These are phyloP conservation scores for Serendipita indica DNA, from an alignment of 768 basidiomycete genomes.

Conservation along the genomic window DNA sequence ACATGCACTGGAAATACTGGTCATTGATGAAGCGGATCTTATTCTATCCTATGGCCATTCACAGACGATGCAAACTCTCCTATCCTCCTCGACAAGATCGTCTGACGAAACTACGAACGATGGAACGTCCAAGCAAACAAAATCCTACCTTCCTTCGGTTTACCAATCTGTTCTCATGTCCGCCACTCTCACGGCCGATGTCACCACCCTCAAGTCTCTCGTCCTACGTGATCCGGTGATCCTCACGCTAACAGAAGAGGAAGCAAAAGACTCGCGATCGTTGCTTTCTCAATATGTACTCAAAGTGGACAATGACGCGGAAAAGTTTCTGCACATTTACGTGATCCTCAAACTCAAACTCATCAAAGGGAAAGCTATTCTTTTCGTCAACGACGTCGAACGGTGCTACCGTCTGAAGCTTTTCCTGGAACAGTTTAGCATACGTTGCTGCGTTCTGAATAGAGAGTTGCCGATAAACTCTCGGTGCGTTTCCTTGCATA, in stretches of 20 bases:
- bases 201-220: constrained; percentile 79
- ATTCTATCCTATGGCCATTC: constrained; percentile 95
- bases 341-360: constrained; percentile 94
- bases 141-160: constrained; percentile 50
- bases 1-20: constrained; percentile 59
- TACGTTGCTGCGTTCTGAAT: constrained; percentile 91
- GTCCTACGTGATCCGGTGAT: constrained; percentile 76
- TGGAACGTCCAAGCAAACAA: background rate
- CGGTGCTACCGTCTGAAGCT: constrained; percentile 89
- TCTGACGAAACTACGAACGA: background rate
- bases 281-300: constrained; percentile 72
- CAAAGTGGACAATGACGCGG: constrained; percentile 71
- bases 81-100: constrained; percentile 15
- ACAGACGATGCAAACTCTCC: constrained; percentile 65
- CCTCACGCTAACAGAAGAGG: constrained; percentile 73
- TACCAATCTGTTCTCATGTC: constrained; percentile 93
- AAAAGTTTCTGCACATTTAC: constrained; percentile 93
- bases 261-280: constrained; percentile 39
- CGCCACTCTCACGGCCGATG: constrained; percentile 94
- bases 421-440: constrained; percentile 96
- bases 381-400: constrained; percentile 95
- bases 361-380: constrained; percentile 86
- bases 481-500: constrained; percentile 31
- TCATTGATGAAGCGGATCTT: constrained; percentile 96
- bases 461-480: constrained; percentile 92